phyloP scores from a whole-genome alignment of 163 green algal genomes.

The Scenedesmus sp. region DNA sequence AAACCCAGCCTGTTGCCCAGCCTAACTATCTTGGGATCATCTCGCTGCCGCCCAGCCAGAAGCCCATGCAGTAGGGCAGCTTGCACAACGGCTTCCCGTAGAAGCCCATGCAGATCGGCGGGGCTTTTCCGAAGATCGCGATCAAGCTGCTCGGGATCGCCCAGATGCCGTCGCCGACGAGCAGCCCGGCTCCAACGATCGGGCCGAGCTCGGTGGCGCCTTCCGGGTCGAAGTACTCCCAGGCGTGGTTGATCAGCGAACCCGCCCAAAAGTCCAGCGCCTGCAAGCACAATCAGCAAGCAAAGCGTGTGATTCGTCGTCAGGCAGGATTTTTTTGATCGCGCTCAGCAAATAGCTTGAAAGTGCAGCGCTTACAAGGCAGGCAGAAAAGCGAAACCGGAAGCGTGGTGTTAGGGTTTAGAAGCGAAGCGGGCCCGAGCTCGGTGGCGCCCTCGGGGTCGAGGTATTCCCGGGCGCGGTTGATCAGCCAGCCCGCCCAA shows the following conservation, averaged over 20 bases:
- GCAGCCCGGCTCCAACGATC: constrained; percentile 27
- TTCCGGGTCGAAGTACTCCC: background rate
- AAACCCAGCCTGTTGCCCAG: too few relatives aligned
- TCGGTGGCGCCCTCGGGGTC: background rate
- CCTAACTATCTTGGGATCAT: background rate
- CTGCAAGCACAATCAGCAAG: background rate
- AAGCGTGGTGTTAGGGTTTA: too few relatives aligned
- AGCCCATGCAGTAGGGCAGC: constrained; percentile 44
- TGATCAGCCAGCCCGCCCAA: constrained; percentile 30
- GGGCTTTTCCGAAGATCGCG: constrained; percentile 12
- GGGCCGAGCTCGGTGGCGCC: background rate
- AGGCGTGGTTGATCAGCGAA: constrained; percentile 26
- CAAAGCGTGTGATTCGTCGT: too few relatives aligned
- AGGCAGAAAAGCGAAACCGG: too few relatives aligned
- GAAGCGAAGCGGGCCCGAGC: background rate
- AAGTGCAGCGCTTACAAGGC: too few relatives aligned
- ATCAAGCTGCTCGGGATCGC: constrained; percentile 46
- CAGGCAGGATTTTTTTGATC: too few relatives aligned
- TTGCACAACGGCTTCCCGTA: background rate
- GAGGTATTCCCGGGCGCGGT: constrained; percentile 16
- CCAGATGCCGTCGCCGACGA: constrained; percentile 50
- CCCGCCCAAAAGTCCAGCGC: constrained; percentile 47
- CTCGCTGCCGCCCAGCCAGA: constrained; percentile 42
- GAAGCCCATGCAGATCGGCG: constrained; percentile 51
- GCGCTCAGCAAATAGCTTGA: too few relatives aligned